A percentile compares a stretch with the other conserved stretches of the same genome.
These are phyloP conservation scores for Trypanosoma melophagium DNA, from an alignment of 208 protist genomes.

Conservation along the genomic window DNA sequence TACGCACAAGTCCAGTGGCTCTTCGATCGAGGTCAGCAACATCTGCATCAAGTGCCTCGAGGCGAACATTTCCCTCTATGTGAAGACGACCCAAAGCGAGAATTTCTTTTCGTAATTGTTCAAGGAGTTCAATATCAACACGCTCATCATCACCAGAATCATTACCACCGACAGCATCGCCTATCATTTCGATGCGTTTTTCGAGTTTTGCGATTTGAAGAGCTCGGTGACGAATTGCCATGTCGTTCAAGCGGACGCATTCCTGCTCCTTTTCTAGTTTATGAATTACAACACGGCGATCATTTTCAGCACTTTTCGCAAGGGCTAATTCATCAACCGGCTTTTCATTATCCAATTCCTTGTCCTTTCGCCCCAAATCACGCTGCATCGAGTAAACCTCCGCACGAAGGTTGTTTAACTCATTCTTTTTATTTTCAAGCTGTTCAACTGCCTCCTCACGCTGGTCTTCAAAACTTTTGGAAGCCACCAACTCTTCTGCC, in stretches of 20 bases:
- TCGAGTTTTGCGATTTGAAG: conserved; percentile 74
- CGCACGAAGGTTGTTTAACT: conserved; percentile 42
- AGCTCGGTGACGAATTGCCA: conserved; percentile 60
- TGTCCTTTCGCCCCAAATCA: conserved; percentile 44
- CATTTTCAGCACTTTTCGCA: conserved; percentile 54
- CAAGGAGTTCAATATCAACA: conserved; percentile 63
- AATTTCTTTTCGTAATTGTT: conserved; percentile 63
- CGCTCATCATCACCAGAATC: conserved; percentile 50
- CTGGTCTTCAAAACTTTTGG: conserved; percentile 50
- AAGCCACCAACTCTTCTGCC: conserved; percentile 42
- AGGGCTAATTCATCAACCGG: conserved; percentile 44
- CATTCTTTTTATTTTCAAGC: conserved; percentile 55
- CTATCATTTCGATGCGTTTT: conserved; percentile 75
- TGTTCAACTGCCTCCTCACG: conserved; percentile 43
- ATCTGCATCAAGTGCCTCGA: conserved; percentile 59
- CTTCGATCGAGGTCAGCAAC: conserved; percentile 64
- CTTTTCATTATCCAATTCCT: conserved; percentile 47
- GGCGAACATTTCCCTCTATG: conserved; percentile 38
- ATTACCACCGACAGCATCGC: conserved; percentile 60
- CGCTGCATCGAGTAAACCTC: conserved; percentile 39
- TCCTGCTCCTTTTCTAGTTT: conserved; percentile 53
- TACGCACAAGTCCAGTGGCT: conserved; percentile 45
- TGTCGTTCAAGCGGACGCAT: conserved; percentile 53
- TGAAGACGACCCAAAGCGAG: conserved; percentile 38
- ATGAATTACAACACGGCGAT: conserved; percentile 56